phyloP scores from a whole-genome alignment of 352 stramenopile genomes.

The Pythium aquatile region DNA sequence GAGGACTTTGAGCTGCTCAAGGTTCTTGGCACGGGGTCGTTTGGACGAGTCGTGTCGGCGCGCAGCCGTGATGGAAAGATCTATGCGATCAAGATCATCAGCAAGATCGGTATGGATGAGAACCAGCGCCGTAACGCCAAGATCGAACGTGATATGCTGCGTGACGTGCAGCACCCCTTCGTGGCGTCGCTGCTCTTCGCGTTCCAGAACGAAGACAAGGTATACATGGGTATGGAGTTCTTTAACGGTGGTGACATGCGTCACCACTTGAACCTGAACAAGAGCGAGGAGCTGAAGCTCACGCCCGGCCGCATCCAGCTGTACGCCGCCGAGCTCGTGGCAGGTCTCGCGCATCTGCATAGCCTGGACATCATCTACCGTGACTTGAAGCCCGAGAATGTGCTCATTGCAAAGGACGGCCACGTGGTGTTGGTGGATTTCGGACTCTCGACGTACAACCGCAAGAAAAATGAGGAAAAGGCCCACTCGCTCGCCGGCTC shows the following conservation, averaged over 20 bases:
- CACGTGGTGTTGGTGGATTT: slow-evolving; percentile 90
- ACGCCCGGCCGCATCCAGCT: slow-evolving; percentile 75
- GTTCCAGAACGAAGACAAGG: slow-evolving; percentile 97
- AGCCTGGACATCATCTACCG: slow-evolving; percentile 90
- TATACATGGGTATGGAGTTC: slow-evolving; percentile 99
- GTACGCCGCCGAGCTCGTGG: slow-evolving; percentile 84
- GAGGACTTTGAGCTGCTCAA: slow-evolving; percentile 88
- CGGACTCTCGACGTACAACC: slow-evolving; percentile 83
- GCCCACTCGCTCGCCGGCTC: slow-evolving; percentile 75
- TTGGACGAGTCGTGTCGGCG: slow-evolving; percentile 80
- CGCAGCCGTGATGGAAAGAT: slow-evolving; percentile 63
- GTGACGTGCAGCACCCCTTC: slow-evolving; percentile 94
- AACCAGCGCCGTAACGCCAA: slow-evolving; percentile 79
- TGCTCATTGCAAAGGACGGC: slow-evolving; percentile 86
- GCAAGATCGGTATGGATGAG: slow-evolving; percentile 88
- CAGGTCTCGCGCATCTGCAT: slow-evolving; percentile 84
- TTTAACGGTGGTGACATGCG: slow-evolving; percentile 96
- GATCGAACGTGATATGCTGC: slow-evolving; percentile 94
- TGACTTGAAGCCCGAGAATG: slow-evolving; percentile 88
- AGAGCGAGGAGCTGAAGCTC: slow-evolving; percentile 61
- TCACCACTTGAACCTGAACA: slow-evolving; percentile 74
- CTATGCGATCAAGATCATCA: slow-evolving; percentile 89
- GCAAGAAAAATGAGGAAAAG: slow-evolving; percentile 43
- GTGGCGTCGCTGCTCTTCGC: slow-evolving; percentile 96
- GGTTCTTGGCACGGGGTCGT: slow-evolving; percentile 81